Base-by-base conservation (phyloP, 805 yeast genomes). In the Kuraishia hungarica region DNA sequence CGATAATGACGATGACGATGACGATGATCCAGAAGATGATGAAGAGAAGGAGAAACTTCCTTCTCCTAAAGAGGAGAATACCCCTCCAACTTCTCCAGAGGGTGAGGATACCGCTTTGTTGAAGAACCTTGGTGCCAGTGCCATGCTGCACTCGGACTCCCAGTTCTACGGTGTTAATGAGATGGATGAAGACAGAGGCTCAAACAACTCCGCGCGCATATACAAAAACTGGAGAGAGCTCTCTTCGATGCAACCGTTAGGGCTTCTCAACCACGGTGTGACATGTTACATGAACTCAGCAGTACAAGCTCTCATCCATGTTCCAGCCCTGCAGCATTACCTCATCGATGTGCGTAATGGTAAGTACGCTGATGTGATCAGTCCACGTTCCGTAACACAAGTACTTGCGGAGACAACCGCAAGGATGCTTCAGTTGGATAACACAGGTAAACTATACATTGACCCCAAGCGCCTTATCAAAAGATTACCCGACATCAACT, bases 261-360 rank as follows among this genome's bases (percentile, higher is more conserved):
- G 99, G 0, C 73, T 93, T 52, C 70, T 87, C 52, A 93, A 93
- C 69, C 92, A 87, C 61, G 97, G 97, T 48, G 98, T 94, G 51
- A 93, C 98, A 2, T 93, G 99, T 68, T 93, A 93, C 72, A 92
- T 93, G 81, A 93, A 94, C 69, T 86, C 97, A 6, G 97, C 97
- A 1, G 84, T 94, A 24, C 98, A 93, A 72, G 84, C 96, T 1
- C 72, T 94, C 76, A 71, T 92, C 39, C 99, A 93, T 64, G 83
- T 91, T 20, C 97, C 99, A 7, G 96, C 97, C 3, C 70, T 93
- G 55, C 88, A 87, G 62, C 93, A 89, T 66, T 94, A 92, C 66
- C 72, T 94, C 54, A 73, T 77, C 48, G 92, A 87, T 56, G 80
- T 90, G 6, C 69, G 79, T 53, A 70, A 75, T 28, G 83, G 83